Percentiles rank a stretch among this genome's conserved stretches.
Conservation (phyloP, 106 monocot species). For the Triglochin maritima region DNA sequence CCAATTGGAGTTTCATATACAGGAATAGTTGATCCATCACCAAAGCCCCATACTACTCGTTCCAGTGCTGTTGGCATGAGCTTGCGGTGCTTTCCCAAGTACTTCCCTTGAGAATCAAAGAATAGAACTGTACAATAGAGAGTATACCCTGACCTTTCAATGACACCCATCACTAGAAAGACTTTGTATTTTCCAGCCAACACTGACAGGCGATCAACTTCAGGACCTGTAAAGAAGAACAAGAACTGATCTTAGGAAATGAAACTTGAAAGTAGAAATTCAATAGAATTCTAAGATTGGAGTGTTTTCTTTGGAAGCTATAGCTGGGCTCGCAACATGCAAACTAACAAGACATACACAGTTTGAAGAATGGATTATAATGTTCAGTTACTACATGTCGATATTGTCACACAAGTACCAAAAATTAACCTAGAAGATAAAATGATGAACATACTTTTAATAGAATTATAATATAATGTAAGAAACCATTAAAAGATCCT, state of each 20-base stretch:
- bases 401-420: no score
- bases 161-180: slow-evolving; percentile 91
- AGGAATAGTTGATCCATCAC: slow-evolving; percentile 96
- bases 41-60: slow-evolving; percentile 96
- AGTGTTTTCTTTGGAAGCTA: no score
- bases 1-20: slow-evolving; percentile 84
- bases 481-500: no score
- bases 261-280: no score
- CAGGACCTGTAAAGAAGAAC: slow-evolving; percentile 53
- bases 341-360: no score
- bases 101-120: slow-evolving; percentile 73
- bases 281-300: no score
- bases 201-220: slow-evolving; percentile 72
- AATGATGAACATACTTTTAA: no score
- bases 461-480: no score
- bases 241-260: neutral
- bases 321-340: no score
- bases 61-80: slow-evolving; percentile 91
- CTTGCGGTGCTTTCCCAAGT: slow-evolving; percentile 88
- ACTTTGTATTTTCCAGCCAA: slow-evolving; percentile 91
- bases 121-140: slow-evolving; percentile 93
- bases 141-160: slow-evolving; percentile 86
- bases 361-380: no score
- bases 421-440: no score
- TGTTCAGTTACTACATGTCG: no score